phyloP scores from a whole-genome alignment of 2,329 filamentous ascomycete genomes.

The Pseudonectria foliicola region DNA sequence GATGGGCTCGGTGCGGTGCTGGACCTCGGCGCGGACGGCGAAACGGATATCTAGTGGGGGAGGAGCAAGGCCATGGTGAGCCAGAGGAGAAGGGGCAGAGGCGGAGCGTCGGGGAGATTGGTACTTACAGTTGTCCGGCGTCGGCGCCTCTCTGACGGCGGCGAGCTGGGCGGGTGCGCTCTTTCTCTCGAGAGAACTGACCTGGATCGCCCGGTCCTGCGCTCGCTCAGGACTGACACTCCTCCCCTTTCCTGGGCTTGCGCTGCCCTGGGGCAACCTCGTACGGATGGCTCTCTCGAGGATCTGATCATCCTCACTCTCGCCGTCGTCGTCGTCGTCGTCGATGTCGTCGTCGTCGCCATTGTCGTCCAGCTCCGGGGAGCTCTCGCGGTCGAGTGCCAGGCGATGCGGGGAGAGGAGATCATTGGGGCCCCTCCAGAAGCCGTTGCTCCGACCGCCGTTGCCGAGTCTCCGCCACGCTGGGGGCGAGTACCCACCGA shows the following conservation, averaged over 20 bases:
- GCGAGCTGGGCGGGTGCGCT: slow-evolving; percentile 17
- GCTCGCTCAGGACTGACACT: slow-evolving; percentile 40
- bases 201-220: slow-evolving; percentile 32
- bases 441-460: slow-evolving; percentile 50
- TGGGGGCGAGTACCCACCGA: slow-evolving; percentile 52
- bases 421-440: slow-evolving; percentile 52
- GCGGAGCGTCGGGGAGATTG: background rate
- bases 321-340: slow-evolving; percentile 7
- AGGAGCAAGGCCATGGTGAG: background rate
- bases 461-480: slow-evolving; percentile 56
- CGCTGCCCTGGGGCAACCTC: slow-evolving; percentile 46
- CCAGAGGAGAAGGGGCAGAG: background rate
- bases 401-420: slow-evolving; percentile 36
- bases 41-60: slow-evolving; percentile 73
- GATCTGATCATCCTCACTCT: slow-evolving; percentile 33
- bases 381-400: slow-evolving; percentile 16
- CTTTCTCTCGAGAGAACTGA: slow-evolving; percentile 20
- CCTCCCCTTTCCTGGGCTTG: slow-evolving; percentile 47
- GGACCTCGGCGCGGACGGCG: slow-evolving; percentile 77
- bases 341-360: slow-evolving; percentile 24
- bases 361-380: slow-evolving; percentile 19
- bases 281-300: slow-evolving; percentile 48
- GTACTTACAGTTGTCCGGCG: slow-evolving; percentile 44
- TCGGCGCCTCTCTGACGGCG: slow-evolving; percentile 17
- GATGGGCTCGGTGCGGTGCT: slow-evolving; percentile 79